phyloP scores from a whole-genome alignment of 2,329 filamentous ascomycete genomes.

The Albophoma yamanashiensis region DNA sequence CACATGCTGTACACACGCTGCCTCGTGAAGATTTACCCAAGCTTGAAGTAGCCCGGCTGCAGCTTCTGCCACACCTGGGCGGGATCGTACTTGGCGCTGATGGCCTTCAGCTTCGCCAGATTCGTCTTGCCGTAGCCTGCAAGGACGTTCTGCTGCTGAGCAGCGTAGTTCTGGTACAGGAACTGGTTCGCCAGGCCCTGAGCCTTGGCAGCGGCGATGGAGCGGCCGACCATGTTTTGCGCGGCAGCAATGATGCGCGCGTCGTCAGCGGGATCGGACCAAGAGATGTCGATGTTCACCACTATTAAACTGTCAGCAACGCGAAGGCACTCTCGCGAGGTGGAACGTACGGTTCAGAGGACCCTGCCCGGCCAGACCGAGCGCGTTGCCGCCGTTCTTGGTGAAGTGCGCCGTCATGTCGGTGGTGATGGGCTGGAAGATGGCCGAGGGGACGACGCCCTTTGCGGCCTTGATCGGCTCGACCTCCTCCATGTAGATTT shows the following conservation, averaged over 20 bases:
- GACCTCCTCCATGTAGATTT: conserved; percentile 12
- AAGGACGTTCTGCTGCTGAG: conserved; percentile 27
- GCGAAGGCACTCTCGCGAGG: not conserved
- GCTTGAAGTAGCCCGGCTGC: conserved; percentile 28
- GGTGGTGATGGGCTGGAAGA: conserved; percentile 29
- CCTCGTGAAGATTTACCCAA: conserved; percentile 5
- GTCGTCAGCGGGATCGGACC: conserved; percentile 21
- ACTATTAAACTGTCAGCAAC: conserved; percentile 4
- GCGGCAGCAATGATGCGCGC: conserved; percentile 15
- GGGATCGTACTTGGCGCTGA: conserved; percentile 26
- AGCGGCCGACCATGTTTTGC: conserved; percentile 14
- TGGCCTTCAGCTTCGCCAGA: conserved; percentile 16
- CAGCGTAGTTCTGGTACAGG: conserved; percentile 37
- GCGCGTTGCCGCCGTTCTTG: conserved; percentile 21
- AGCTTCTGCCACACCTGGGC: conserved; percentile 22
- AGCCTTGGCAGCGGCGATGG: conserved; percentile 16
- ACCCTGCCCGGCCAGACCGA: conserved; percentile 15
- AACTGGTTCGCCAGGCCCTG: conserved; percentile 22
- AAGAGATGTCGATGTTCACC: conserved; percentile 13
- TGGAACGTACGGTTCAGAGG: conserved; percentile 10
- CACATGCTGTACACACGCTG: not conserved
- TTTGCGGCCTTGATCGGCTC: conserved; percentile 8
- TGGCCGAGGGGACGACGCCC: conserved; percentile 15
- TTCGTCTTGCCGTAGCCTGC: conserved; percentile 28
- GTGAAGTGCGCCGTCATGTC: conserved; percentile 21